A percentile compares a stretch with the other conserved stretches of the same genome.
Conservation (phyloP, 2,329 filamentous ascomycete species). For the Talaromyces sp. region DNA sequence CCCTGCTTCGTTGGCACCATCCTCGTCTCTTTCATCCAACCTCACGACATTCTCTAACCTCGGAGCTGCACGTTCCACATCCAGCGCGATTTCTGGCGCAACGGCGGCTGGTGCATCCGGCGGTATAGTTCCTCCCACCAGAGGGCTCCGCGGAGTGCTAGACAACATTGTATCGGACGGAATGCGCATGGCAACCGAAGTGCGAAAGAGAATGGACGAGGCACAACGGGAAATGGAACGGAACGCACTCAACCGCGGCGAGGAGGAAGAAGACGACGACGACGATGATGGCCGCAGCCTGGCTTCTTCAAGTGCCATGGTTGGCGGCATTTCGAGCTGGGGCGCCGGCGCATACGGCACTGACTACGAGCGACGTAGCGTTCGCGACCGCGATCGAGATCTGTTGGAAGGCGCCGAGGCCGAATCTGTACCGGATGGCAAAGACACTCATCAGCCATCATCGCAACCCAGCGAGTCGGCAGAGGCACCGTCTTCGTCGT, state of each 20-base stretch:
- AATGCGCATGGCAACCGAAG: slow-evolving; percentile 91
- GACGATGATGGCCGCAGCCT: slow-evolving; percentile 49
- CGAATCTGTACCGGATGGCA: slow-evolving; percentile 28
- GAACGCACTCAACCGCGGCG: slow-evolving; percentile 62
- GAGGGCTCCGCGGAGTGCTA: slow-evolving; percentile 82
- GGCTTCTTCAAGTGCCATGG: slow-evolving; percentile 20
- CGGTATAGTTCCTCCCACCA: slow-evolving; percentile 57
- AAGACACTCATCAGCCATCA: slow-evolving; percentile 13
- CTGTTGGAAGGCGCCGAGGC: slow-evolving; percentile 70
- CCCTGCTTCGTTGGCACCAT: slow-evolving; percentile 38
- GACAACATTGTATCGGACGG: slow-evolving; percentile 98
- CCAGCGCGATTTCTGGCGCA: slow-evolving; percentile 26
- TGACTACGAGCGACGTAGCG: slow-evolving; percentile 58
- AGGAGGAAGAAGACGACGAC: slow-evolving; percentile 66
- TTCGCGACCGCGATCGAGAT: slow-evolving; percentile 63
- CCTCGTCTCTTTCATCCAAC: slow-evolving; percentile 54
- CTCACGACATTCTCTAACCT: slow-evolving; percentile 82
- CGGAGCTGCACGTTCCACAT: slow-evolving; percentile 35
- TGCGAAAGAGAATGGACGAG: slow-evolving; percentile 88
- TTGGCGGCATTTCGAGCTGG: slow-evolving; percentile 32
- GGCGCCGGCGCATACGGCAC: slow-evolving; percentile 42
- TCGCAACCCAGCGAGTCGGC: background rate
- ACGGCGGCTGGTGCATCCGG: slow-evolving; percentile 47
- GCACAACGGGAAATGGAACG: slow-evolving; percentile 86
- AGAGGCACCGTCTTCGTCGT: slow-evolving; percentile 1